Conservation (phyloP, 2,329 filamentous ascomycete species). For the Fusarium zealandicum region DNA sequence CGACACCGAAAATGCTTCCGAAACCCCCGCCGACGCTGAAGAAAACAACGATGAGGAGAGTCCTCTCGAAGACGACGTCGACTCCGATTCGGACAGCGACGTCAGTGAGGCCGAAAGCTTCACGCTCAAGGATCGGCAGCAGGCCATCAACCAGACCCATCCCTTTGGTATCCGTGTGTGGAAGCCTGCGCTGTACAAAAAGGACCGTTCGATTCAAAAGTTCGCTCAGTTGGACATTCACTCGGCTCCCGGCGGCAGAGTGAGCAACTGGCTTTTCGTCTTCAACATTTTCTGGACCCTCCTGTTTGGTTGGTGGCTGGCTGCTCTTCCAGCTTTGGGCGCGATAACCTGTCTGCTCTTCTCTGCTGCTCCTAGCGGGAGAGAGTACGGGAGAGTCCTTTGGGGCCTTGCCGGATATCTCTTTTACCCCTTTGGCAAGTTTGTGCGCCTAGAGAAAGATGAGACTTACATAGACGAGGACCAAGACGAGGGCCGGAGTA, state of each 20-base stretch:
- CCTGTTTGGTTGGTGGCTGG: conserved; percentile 96
- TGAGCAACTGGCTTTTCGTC: conserved; percentile 82
- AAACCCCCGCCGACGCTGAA: conserved; percentile 40
- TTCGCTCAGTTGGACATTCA: conserved; percentile 97
- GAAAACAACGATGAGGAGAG: conserved; percentile 49
- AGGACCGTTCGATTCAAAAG: conserved; percentile 93
- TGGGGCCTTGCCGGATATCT: conserved; percentile 86
- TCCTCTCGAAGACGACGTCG: conserved; percentile 56
- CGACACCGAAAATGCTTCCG: conserved; percentile 31
- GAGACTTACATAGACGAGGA: conserved; percentile 95
- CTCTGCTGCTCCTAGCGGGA: conserved; percentile 78
- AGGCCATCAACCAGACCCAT: conserved; percentile 98
- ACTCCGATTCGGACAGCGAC: conserved; percentile 72
- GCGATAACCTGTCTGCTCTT: conserved; percentile 82
- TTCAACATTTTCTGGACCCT: conserved; percentile 93
- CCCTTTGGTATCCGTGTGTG: conserved; percentile 98
- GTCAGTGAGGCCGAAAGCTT: conserved; percentile 96
- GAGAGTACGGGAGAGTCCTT: conserved; percentile 85
- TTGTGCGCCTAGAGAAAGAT: conserved; percentile 90
- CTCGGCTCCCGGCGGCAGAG: conserved; percentile 86
- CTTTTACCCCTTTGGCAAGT: conserved; percentile 96
- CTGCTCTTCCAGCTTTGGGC: conserved; percentile 75
- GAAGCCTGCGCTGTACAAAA: conserved; percentile 99
- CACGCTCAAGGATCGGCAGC: conserved; percentile 93
- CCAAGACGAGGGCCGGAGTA: conserved; percentile 92